phyloP scores from a whole-genome alignment of 768 basidiomycete genomes.

The Boletus patriciae region DNA sequence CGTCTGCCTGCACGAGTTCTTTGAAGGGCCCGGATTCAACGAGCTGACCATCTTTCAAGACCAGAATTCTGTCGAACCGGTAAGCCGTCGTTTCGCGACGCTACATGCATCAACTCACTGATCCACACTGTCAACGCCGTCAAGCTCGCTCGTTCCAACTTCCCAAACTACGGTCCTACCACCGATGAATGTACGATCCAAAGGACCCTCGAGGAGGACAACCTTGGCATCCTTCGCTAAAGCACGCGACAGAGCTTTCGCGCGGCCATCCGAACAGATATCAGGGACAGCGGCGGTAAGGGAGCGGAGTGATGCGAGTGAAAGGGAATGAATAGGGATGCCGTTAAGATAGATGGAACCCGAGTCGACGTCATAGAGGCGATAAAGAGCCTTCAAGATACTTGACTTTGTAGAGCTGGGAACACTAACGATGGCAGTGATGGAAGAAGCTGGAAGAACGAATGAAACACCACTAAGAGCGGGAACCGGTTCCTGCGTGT shows the following conservation, averaged over 20 bases:
- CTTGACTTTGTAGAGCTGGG: slow-evolving; percentile 83
- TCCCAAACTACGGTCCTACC: slow-evolving; percentile 33
- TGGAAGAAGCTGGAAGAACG: slow-evolving; percentile 81
- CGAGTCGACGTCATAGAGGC: slow-evolving; percentile 89
- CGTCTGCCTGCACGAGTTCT: slow-evolving; percentile 70
- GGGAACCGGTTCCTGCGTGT: slow-evolving; percentile 52
- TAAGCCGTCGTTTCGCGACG: background rate
- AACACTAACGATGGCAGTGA: slow-evolving; percentile 88
- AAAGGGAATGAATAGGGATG: slow-evolving; percentile 84
- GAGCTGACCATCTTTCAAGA: slow-evolving; percentile 87
- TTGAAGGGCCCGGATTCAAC: slow-evolving; percentile 79
- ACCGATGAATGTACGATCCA: slow-evolving; percentile 19
- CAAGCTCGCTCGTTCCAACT: slow-evolving; percentile 16
- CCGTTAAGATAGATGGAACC: slow-evolving; percentile 82
- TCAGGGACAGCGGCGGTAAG: slow-evolving; percentile 92
- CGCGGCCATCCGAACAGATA: slow-evolving; percentile 43
- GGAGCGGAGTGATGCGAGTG: slow-evolving; percentile 73
- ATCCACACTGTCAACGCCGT: slow-evolving; percentile 59
- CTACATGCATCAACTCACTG: slow-evolving; percentile 41
- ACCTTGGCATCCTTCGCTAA: slow-evolving; percentile 26
- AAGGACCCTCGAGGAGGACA: slow-evolving; percentile 26
- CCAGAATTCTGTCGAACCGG: slow-evolving; percentile 63
- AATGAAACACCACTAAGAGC: slow-evolving; percentile 82
- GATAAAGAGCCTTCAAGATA: slow-evolving; percentile 81
- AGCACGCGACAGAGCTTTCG: slow-evolving; percentile 26